Evolutionary conservation across 129 eudicot species (phyloP).

Genomic region (Flaveria ramosissima): DNA sequence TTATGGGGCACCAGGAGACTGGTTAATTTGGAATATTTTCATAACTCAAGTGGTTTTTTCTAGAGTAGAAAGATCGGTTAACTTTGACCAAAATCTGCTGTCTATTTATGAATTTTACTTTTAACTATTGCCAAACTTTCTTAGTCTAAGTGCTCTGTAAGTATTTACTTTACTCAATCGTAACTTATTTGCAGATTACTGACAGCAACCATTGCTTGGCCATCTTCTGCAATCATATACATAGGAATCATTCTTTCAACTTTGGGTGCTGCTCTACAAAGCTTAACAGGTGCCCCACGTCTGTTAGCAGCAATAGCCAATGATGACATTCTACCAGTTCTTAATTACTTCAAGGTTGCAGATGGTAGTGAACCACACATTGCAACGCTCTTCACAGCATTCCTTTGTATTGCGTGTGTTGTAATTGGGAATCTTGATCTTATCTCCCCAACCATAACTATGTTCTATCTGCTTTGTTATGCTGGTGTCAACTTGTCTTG

Average conservation of each 20-base stretch:
- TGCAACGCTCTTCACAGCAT: slow-evolving; percentile 96
- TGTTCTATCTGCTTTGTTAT: slow-evolving; percentile 95
- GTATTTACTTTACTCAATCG: not conserved
- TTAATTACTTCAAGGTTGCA: slow-evolving; percentile 90
- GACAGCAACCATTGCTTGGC: slow-evolving; percentile 97
- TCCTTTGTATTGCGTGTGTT: slow-evolving; percentile 90
- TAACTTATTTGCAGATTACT: slow-evolving; percentile 67
- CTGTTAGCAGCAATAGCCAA: slow-evolving; percentile 97
- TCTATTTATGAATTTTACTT: not conserved
- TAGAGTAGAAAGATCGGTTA: not conserved
- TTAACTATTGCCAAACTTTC: not conserved
- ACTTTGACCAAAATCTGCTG: not conserved
- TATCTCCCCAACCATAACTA: slow-evolving; percentile 91
- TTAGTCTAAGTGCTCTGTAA: not conserved
- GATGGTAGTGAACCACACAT: slow-evolving; percentile 92
- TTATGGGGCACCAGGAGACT: not conserved
- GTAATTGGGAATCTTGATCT: slow-evolving; percentile 94
- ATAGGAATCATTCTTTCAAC: slow-evolving; percentile 97
- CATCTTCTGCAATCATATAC: slow-evolving; percentile 79
- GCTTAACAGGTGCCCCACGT: slow-evolving; percentile 97
- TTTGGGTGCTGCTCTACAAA: slow-evolving; percentile 96
- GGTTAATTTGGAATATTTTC: not conserved
- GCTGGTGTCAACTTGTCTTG: slow-evolving; percentile 98
- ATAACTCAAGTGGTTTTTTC: not conserved
- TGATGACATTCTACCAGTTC: slow-evolving; percentile 96